Percentiles rank a stretch among this genome's conserved stretches.
These are phyloP conservation scores for Cladobotryum protrusum DNA, from an alignment of 2,329 filamentous ascomycete species.

Conservation along the genomic window DNA sequence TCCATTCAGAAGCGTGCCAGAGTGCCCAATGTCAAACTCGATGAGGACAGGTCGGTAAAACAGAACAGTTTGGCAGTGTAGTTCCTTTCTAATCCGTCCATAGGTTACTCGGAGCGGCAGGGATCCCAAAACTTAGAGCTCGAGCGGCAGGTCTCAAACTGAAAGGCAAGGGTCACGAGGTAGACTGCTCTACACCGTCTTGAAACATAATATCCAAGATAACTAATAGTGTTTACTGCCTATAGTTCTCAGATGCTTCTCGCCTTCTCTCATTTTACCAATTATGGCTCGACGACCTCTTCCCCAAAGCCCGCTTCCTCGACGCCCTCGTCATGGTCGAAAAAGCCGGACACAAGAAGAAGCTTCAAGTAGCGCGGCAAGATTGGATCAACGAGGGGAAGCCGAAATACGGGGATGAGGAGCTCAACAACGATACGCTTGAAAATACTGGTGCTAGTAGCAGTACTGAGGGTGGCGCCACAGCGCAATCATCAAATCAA, in stretches of 20 bases:
- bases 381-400: conserved; percentile 79
- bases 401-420: conserved; percentile 34
- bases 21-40: conserved; percentile 72
- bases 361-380: conserved; percentile 65
- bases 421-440: conserved; percentile 23
- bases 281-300: conserved; percentile 93
- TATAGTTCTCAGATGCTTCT: conserved; percentile 79
- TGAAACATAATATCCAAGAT: not conserved
- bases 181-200: too few relatives aligned
- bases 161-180: conserved; percentile 92
- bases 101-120: conserved; percentile 74
- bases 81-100: not conserved
- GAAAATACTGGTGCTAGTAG: not conserved
- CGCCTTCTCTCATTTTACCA: conserved; percentile 87
- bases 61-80: not conserved
- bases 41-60: conserved; percentile 63
- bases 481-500: not conserved
- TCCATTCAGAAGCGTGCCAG: conserved; percentile 70
- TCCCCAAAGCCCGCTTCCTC: conserved; percentile 87
- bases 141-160: conserved; percentile 68
- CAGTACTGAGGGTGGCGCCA: not conserved
- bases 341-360: conserved; percentile 81
- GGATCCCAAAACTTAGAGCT: conserved; percentile 74
- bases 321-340: conserved; percentile 89
- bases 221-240: too few relatives aligned